phyloP scores from a whole-genome alignment of 768 basidiomycete species.

The Galerina marginata region DNA sequence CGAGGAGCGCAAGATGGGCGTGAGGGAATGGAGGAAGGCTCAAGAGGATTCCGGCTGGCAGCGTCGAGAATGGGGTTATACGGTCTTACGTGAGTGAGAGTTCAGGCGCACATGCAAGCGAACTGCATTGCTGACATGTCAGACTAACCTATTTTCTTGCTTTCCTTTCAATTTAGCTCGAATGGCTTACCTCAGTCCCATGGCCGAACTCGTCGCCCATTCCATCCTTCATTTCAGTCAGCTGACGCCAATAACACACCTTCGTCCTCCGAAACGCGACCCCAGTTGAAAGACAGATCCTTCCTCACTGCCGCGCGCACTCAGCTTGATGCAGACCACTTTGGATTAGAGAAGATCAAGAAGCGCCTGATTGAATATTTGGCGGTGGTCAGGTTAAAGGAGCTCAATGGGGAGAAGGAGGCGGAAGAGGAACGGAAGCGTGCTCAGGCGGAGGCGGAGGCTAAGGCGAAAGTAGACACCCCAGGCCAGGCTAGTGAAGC shows the following conservation, averaged over 20 bases:
- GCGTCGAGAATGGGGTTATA: slow-evolving; percentile 90
- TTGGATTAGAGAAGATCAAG: slow-evolving; percentile 92
- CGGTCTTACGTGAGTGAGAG: slow-evolving; percentile 69
- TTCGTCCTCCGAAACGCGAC: slow-evolving; percentile 10
- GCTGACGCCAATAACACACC: slow-evolving; percentile 10
- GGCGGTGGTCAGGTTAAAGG: slow-evolving; percentile 75
- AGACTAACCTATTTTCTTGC: not conserved
- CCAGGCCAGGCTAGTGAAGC: not conserved
- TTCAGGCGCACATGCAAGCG: slow-evolving; percentile 4
- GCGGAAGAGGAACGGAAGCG: slow-evolving; percentile 30
- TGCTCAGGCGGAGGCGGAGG: slow-evolving; percentile 13
- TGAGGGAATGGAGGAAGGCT: slow-evolving; percentile 83
- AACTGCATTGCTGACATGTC: slow-evolving; percentile 17
- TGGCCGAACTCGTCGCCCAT: slow-evolving; percentile 66
- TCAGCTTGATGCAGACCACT: slow-evolving; percentile 90
- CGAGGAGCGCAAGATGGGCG: slow-evolving; percentile 83
- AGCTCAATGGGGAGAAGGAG: slow-evolving; percentile 48
- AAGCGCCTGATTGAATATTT: slow-evolving; percentile 90
- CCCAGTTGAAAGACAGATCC: slow-evolving; percentile 49
- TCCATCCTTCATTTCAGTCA: slow-evolving; percentile 10
- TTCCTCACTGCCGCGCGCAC: slow-evolving; percentile 75
- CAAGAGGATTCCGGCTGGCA: slow-evolving; percentile 87
- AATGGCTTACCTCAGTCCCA: slow-evolving; percentile 87
- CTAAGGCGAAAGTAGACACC: not conserved
- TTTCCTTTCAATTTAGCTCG: slow-evolving; percentile 57